Conservation (phyloP, 352 stramenopile species). For the Phytophthora chlamydospora region DNA sequence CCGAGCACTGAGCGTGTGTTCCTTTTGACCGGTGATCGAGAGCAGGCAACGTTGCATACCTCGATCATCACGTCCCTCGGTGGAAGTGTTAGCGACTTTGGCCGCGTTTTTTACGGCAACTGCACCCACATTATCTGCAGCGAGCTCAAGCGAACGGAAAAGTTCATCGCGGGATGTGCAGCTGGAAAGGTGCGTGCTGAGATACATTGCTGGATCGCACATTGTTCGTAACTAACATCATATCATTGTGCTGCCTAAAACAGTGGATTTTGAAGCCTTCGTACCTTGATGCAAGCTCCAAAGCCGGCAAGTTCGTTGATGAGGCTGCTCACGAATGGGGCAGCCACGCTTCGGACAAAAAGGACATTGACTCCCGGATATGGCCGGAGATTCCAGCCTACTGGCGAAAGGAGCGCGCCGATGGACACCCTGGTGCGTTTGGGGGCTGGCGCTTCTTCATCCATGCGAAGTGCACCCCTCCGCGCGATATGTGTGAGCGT, state of each 20-base stretch:
- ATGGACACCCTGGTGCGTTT: constrained; percentile 61
- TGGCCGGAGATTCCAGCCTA: constrained; percentile 64
- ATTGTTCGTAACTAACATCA: constrained; percentile 4
- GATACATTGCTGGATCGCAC: not conserved
- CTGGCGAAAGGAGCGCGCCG: constrained; percentile 67
- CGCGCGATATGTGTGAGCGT: constrained; percentile 83
- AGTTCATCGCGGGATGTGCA: constrained; percentile 84
- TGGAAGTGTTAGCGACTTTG: constrained; percentile 65
- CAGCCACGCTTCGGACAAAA: constrained; percentile 48
- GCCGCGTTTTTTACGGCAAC: constrained; percentile 66
- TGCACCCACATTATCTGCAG: constrained; percentile 90
- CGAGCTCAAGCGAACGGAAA: constrained; percentile 88
- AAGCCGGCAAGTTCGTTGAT: constrained; percentile 71
- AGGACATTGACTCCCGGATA: constrained; percentile 78
- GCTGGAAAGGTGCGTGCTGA: constrained; percentile 69
- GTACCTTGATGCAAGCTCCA: constrained; percentile 74
- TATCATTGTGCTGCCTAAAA: constrained; percentile 12
- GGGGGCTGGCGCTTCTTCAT: constrained; percentile 76
- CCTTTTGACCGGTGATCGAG: constrained; percentile 74
- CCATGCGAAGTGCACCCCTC: constrained; percentile 74
- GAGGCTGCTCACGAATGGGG: constrained; percentile 82
- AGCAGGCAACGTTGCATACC: constrained; percentile 76
- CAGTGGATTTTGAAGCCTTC: constrained; percentile 89
- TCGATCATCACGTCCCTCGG: constrained; percentile 77
- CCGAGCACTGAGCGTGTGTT: constrained; percentile 49